A percentile compares a stretch with the other conserved stretches of the same genome.
Conservation (phyloP, 768 basidiomycete species). For the Kwoniella mangroviensis region DNA sequence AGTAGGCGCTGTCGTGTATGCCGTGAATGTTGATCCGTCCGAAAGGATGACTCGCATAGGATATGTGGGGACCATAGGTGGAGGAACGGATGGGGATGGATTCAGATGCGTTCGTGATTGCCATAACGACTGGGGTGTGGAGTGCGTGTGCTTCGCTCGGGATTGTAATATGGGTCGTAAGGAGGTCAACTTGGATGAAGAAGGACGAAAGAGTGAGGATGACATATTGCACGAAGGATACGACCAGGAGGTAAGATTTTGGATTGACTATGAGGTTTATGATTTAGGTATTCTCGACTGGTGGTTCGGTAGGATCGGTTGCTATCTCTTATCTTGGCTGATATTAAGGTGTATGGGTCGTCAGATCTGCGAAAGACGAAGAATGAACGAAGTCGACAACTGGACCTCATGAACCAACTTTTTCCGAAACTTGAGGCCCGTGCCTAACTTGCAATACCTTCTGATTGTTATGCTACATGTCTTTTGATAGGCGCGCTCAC, state of each 20-base stretch:
- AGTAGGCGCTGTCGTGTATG: slow-evolving; percentile 86
- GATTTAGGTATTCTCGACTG: neutral
- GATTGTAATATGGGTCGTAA: neutral
- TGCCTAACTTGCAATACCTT: neutral
- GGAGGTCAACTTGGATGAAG: slow-evolving; percentile 10
- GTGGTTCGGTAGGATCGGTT: no score
- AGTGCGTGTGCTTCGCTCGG: slow-evolving; percentile 20
- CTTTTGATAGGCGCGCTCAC: neutral
- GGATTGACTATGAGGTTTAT: neutral
- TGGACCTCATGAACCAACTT: neutral
- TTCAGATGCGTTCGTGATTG: slow-evolving; percentile 71
- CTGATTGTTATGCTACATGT: neutral
- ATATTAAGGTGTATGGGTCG: no score
- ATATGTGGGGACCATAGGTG: slow-evolving; percentile 82
- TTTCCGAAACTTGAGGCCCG: neutral
- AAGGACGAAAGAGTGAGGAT: slow-evolving; percentile 13
- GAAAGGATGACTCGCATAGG: slow-evolving; percentile 83
- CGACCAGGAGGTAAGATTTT: neutral
- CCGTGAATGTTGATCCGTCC: slow-evolving; percentile 84
- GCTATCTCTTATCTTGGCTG: no score
- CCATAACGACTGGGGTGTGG: slow-evolving; percentile 60
- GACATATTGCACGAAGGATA: slow-evolving; percentile 3
- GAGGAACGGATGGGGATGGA: slow-evolving; percentile 70
- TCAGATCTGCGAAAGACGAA: no score
- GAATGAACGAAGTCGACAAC: no score